Percentiles rank a stretch among this genome's conserved stretches.
These are phyloP conservation scores for Elsinoe fawcettii DNA, from an alignment of 2,329 filamentous ascomycete species.

Conservation along the genomic window DNA sequence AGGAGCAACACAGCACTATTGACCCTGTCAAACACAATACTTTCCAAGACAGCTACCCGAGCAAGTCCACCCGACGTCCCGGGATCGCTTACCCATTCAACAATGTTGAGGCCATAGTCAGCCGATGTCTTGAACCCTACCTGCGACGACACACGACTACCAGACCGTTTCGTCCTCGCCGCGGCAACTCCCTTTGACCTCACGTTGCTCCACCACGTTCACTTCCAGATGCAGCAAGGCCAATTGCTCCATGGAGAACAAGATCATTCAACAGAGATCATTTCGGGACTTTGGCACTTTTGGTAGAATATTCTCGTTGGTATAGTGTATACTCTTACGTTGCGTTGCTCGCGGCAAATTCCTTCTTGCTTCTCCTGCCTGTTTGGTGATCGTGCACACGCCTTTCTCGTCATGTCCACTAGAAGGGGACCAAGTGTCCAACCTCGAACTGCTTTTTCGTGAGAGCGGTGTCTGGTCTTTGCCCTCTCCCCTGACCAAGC, in stretches of 20 bases:
- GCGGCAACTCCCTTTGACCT: background rate
- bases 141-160: background rate
- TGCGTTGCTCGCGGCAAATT: background rate
- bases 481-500: no score
- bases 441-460: no score
- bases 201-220: background rate
- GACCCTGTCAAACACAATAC: background rate
- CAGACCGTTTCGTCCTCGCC: background rate
- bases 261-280: background rate
- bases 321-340: background rate
- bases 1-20: background rate
- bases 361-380: background rate
- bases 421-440: no score
- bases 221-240: background rate
- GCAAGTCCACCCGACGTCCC: slow-evolving; percentile 9
- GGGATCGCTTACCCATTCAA: background rate
- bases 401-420: background rate
- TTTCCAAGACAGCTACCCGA: background rate
- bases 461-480: no score
- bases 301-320: background rate
- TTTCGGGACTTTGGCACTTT: no score
- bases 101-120: background rate
- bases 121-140: background rate
- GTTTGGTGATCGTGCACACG: background rate
- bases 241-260: background rate